Conservation (phyloP, 768 basidiomycete species). For the Collybia sp. region DNA sequence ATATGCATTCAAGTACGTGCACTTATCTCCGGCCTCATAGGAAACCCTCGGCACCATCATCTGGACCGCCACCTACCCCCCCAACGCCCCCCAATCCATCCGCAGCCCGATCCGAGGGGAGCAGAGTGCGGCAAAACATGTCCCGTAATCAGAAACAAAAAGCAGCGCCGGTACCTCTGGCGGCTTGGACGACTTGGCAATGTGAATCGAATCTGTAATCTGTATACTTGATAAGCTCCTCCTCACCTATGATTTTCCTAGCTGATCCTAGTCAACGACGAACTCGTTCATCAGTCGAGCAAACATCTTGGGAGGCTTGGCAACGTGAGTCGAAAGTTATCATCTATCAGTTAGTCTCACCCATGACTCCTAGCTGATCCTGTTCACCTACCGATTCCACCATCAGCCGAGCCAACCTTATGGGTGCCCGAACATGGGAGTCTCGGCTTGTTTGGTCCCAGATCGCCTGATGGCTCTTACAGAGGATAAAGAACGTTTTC, state of each 20-base stretch:
- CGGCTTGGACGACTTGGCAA: slow-evolving; percentile 63
- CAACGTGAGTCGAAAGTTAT: too few relatives aligned
- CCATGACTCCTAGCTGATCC: slow-evolving; percentile 48
- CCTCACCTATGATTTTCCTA: too few relatives aligned
- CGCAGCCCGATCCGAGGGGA: slow-evolving; percentile 54
- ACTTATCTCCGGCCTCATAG: slow-evolving; percentile 13
- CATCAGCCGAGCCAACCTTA: slow-evolving; percentile 52
- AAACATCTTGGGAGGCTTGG: too few relatives aligned
- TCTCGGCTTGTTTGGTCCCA: slow-evolving; percentile 75
- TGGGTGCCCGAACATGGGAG: slow-evolving; percentile 54
- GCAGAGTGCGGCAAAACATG: slow-evolving; percentile 35
- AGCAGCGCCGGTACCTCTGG: slow-evolving; percentile 26
- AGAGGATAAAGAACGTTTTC: too few relatives aligned
- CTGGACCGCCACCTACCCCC: slow-evolving; percentile 30
- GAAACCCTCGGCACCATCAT: slow-evolving; percentile 25
- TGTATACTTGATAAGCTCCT: too few relatives aligned
- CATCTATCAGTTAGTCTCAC: background rate
- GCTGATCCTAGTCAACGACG: too few relatives aligned
- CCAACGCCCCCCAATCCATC: slow-evolving; percentile 19
- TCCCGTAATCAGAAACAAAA: slow-evolving; percentile 43
- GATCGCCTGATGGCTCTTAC: slow-evolving; percentile 39
- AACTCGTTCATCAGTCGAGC: too few relatives aligned
- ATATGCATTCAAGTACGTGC: background rate
- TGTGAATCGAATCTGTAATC: slow-evolving; percentile 37
- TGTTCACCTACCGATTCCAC: slow-evolving; percentile 50